Percentiles rank a stretch among this genome's conserved stretches.
These are phyloP conservation scores for Juncus effusus DNA, from an alignment of 176 grass and related monocot species.

Conservation along the genomic window DNA sequence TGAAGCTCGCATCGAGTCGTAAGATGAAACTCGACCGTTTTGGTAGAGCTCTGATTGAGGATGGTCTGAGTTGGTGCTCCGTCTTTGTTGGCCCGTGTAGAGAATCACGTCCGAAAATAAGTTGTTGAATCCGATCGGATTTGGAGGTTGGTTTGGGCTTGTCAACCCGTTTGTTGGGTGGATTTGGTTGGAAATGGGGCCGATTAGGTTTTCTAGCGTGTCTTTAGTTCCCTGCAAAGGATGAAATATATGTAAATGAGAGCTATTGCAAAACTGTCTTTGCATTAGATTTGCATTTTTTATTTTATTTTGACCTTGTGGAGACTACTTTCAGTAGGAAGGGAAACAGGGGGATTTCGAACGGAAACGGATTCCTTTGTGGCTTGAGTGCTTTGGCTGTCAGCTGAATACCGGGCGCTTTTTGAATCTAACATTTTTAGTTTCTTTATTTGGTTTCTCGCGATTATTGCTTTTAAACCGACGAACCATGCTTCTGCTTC, in stretches of 20 bases:
- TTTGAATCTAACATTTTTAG: conserved; percentile 35
- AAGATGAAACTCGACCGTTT: conserved; percentile 35
- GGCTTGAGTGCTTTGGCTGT: conserved; percentile 34
- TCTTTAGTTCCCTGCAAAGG: conserved; percentile 43
- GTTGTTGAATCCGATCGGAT: conserved; percentile 40
- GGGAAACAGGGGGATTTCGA: conserved; percentile 25
- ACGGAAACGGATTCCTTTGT: conserved; percentile 35
- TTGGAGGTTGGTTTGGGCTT: conserved; percentile 18
- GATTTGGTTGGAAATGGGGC: neutral
- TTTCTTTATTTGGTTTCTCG: conserved; percentile 32
- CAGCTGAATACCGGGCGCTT: conserved; percentile 42
- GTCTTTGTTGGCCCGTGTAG: conserved; percentile 36
- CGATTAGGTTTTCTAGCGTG: conserved; percentile 16
- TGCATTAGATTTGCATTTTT: no score
- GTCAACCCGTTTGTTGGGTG: conserved; percentile 22
- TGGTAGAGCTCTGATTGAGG: conserved; percentile 44
- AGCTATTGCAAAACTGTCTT: no score
- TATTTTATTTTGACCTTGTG: conserved; percentile 32
- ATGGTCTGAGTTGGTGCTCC: conserved; percentile 34
- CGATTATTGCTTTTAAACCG: conserved; percentile 64
- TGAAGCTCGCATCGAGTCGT: conserved; percentile 43
- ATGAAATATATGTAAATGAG: neutral
- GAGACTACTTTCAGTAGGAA: conserved; percentile 11
- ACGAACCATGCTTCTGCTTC: conserved; percentile 75
- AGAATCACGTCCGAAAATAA: conserved; percentile 62